Base-by-base conservation (phyloP, 1,139 yeast genomes). In the Petasospora rhodanensis region DNA sequence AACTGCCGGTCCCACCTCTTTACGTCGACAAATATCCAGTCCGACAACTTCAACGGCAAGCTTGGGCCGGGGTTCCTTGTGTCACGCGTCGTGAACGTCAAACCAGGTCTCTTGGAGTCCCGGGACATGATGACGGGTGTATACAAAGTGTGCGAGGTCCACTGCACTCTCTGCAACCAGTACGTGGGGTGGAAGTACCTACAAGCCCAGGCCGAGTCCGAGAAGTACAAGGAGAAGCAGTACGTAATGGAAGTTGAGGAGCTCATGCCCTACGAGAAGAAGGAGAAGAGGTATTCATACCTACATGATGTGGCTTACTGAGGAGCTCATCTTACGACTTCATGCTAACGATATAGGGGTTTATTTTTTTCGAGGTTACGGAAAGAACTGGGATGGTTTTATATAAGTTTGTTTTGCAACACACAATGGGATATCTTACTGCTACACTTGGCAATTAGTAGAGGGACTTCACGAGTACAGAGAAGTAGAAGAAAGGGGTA, bases 121-220 rank as follows among this genome's bases (percentile, higher is more conserved):
- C 61, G 74, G 34, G 47, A 52, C 32, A 83, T 85, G 91, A 62
- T 64, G 35, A 83, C 95, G 0, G 96, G 95, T 2, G 56, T 58
- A 18, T 86, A 82, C 54, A 61, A 69, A 11, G 81, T 83, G 18
- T 73, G 74, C 45, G 75, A 75, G 42, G 72, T 84, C 22, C 58
- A 58, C 32, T 85, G 96, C 56, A 72, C 70, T 41, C 84, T 77
- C 49, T 85, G 95, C 55, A 57, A 62, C 32, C 53, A 59, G 5
- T 65, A 66, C 29, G 59, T 85, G 22, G 96, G 95, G 8, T 85
- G 96, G 96, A 73, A 69, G 45, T 86, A 86, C 55, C 66, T 79
- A 41, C 72, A 69, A 48, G 72, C 91, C 10, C 74, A 64, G 41
- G 62, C 65, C 28, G 58, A 61, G 32, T 53, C 63, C 18, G 86